Conservation (phyloP, 2,329 filamentous ascomycete genomes). For the Fusarium sp. region DNA sequence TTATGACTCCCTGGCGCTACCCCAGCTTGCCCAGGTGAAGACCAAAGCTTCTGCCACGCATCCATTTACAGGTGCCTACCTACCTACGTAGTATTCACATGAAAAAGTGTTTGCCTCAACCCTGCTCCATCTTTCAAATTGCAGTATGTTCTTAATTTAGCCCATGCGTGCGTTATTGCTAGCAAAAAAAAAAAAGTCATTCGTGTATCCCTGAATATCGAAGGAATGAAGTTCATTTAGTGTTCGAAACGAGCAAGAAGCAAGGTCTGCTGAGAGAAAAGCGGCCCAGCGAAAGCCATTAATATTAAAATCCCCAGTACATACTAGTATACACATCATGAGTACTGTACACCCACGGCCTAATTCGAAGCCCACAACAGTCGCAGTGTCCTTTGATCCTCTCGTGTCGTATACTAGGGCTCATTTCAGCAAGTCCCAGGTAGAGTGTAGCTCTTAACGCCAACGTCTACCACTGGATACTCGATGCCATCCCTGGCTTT, state of each 20-base stretch:
- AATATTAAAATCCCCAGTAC: constrained; percentile 1
- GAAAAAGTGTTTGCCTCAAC: background rate
- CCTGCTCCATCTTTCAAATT: background rate
- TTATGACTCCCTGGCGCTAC: background rate
- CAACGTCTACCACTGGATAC: background rate
- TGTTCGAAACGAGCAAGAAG: background rate
- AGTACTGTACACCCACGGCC: background rate
- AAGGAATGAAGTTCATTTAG: background rate
- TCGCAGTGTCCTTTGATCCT: background rate
- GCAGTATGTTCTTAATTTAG: background rate
- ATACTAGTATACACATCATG: background rate
- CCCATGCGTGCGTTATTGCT: background rate
- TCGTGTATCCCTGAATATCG: background rate
- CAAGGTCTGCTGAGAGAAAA: background rate
- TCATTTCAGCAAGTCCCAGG: background rate
- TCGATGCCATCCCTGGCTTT: background rate
- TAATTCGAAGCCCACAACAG: background rate
- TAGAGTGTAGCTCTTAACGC: background rate
- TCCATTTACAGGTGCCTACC: too few relatives aligned
- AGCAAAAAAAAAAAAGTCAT: background rate
- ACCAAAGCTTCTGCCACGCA: background rate
- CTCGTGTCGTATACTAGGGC: background rate
- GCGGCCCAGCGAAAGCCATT: background rate
- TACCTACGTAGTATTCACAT: background rate
- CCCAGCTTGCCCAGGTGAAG: background rate